Evolutionary conservation across 2,329 filamentous ascomycete species (phyloP).

Genomic region (Chrysosphaeria jannelii): DNA sequence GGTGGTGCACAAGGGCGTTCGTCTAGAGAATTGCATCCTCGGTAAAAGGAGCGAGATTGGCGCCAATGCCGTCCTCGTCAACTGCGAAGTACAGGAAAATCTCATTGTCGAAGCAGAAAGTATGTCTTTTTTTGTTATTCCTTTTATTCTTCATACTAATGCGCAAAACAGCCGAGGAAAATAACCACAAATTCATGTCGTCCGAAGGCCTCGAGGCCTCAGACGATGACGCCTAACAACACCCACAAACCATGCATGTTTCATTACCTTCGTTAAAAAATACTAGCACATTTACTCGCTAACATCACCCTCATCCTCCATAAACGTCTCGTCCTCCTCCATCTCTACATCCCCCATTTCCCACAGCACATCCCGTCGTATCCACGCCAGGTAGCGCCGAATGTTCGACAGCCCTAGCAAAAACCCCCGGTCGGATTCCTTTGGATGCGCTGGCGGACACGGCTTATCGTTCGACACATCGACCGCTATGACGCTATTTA

Average conservation of each 20-base stretch:
- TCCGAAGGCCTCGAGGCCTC: constrained; percentile 29
- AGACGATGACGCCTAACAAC: neutral
- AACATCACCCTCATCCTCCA: constrained; percentile 8
- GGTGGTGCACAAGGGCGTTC: constrained; percentile 54
- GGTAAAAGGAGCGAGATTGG: constrained; percentile 58
- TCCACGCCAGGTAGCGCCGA: constrained; percentile 58
- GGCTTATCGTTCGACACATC: constrained; percentile 30
- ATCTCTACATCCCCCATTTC: constrained; percentile 10
- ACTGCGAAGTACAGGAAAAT: constrained; percentile 83
- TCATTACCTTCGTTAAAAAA: neutral
- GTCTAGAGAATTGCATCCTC: constrained; percentile 64
- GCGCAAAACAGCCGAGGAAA: constrained; percentile 29
- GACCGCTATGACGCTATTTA: constrained; percentile 80
- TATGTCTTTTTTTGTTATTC: constrained; percentile 15
- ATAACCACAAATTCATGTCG: constrained; percentile 36
- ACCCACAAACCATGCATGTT: neutral
- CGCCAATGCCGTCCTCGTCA: constrained; percentile 49
- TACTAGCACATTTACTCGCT: constrained; percentile 7
- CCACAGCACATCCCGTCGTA: constrained; percentile 43
- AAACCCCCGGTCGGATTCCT: constrained; percentile 67
- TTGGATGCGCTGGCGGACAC: constrained; percentile 57
- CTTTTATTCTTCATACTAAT: neutral
- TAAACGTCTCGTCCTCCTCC: no score
- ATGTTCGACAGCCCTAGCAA: constrained; percentile 56
- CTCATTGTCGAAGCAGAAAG: constrained; percentile 53